Percentiles rank a stretch among this genome's conserved stretches.
Conservation (phyloP, 495 filamentous ascomycete species). For the Podospora comata region DNA sequence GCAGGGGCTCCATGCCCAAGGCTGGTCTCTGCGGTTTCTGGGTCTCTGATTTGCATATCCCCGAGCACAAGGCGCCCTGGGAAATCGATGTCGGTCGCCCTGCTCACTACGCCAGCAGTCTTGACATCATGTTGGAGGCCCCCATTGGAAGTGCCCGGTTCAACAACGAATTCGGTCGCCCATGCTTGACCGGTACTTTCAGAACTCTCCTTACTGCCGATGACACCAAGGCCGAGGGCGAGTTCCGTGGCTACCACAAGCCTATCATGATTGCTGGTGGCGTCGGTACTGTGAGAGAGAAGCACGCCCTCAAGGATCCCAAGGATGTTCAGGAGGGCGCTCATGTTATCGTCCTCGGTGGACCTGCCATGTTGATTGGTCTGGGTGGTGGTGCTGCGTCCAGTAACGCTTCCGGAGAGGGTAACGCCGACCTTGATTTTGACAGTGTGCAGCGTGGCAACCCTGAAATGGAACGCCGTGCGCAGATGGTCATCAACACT, state of each 20-base stretch:
- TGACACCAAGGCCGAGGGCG: constrained; percentile 44
- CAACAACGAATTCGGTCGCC: constrained; percentile 98
- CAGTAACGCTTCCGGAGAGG: constrained; percentile 83
- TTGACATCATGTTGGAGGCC: constrained; percentile 97
- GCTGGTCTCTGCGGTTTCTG: constrained; percentile 90
- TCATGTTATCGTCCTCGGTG: constrained; percentile 86
- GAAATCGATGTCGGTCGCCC: constrained; percentile 88
- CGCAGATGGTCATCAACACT: constrained; percentile 94
- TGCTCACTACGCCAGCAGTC: constrained; percentile 81
- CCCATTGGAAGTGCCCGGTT: constrained; percentile 91
- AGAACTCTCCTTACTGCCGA: constrained; percentile 73
- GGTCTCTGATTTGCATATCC: constrained; percentile 89
- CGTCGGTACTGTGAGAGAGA: constrained; percentile 90
- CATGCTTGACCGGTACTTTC: constrained; percentile 85
- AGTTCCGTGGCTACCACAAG: constrained; percentile 92
- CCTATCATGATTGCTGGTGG: constrained; percentile 99
- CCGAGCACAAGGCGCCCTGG: constrained; percentile 77
- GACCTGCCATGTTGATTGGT: constrained; percentile 95
- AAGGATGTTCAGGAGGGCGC: constrained; percentile 75
- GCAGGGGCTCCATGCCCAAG: constrained; percentile 87
- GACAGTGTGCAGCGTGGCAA: constrained; percentile 94
- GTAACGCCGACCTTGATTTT: constrained; percentile 87
- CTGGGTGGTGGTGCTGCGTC: constrained; percentile 93
- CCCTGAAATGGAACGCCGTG: constrained; percentile 89
- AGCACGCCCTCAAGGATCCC: constrained; percentile 81